Base-by-base conservation (phyloP, 805 yeast genomes). In the Zygoascus ofunaensis region DNA sequence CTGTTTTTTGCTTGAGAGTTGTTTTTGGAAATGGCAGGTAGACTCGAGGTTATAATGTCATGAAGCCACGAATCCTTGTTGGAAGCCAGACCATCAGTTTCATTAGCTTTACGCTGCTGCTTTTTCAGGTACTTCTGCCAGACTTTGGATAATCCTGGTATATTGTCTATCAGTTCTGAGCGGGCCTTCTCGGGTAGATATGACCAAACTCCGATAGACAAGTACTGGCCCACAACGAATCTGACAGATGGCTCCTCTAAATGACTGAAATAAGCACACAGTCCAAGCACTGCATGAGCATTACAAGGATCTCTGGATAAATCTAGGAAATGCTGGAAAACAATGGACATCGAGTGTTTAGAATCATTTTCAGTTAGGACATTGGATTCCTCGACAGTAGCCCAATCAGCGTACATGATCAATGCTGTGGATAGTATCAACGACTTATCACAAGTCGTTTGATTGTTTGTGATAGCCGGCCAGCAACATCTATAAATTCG, bases 131-230 rank as follows among this genome's bases (percentile, higher is more conserved):
- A 47, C 2, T 46, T 41, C 14, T 47, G 44, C 59, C 64, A 62
- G 8, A 53, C 40, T 36, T 53, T 54, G 30, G 46, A 42, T 8
- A 62, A 35, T 1, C 30, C 37, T 2, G 57, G 49, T 32, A 50
- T 37, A 15, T 45, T 39, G 3, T 24, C 41, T n/a, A 64, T 37
- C 5, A 62, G 20, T 1, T 42, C 17, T 7, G 52, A 53, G 17
- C 56, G 39, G 4, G 34, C 24, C 7, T 42, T 44, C 19, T 38
- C 47, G 17, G 57, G 43, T n/a, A 65, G 39, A 36, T 53, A 51
- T n/a, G 50, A 47, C 71, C 68, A 68, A 1, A 59, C 58, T 5
- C 56, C 46, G 10, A 67, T 55, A 2, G 66, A 61, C 35, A 67
- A 69, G 23, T 64, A 43, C 4, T 64, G 65, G 2, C 53, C 56